Conservation (phyloP, 2,329 filamentous ascomycete species). For the Septoria linicola region DNA sequence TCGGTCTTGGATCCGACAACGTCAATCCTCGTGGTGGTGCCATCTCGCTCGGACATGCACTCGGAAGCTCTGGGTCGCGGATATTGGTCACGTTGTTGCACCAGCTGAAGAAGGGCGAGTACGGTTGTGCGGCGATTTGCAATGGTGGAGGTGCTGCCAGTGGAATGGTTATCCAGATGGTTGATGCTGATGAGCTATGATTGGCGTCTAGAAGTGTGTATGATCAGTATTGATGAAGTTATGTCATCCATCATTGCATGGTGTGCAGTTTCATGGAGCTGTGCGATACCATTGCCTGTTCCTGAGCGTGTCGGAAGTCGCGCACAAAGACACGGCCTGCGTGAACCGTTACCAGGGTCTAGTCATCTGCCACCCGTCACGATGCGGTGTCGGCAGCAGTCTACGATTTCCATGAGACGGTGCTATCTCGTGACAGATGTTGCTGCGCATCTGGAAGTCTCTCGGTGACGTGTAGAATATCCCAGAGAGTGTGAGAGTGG, state of each 20-base stretch:
- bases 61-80: slow-evolving; percentile 89
- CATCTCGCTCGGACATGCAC: slow-evolving; percentile 85
- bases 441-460: too few relatives aligned
- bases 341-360: too few relatives aligned
- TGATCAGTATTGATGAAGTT: slow-evolving; percentile 6
- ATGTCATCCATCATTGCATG: too few relatives aligned
- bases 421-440: too few relatives aligned
- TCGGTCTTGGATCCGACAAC: slow-evolving; percentile 73
- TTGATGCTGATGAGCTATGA: slow-evolving; percentile 54
- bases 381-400: neutral
- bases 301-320: too few relatives aligned
- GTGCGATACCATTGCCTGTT: too few relatives aligned
- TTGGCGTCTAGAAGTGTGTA: slow-evolving; percentile 3
- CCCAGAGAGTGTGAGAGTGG: too few relatives aligned
- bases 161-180: slow-evolving; percentile 80
- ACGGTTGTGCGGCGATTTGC: slow-evolving; percentile 93
- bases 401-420: too few relatives aligned
- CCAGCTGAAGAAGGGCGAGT: slow-evolving; percentile 87
- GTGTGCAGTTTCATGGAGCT: too few relatives aligned
- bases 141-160: slow-evolving; percentile 93
- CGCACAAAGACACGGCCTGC: too few relatives aligned
- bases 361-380: neutral
- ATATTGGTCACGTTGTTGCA: slow-evolving; percentile 89
- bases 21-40: slow-evolving; percentile 89
- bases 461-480: too few relatives aligned